Evolutionary conservation across 2,329 filamentous ascomycete genomes (phyloP).

Genomic region (Cladophialophora bantiana): DNA sequence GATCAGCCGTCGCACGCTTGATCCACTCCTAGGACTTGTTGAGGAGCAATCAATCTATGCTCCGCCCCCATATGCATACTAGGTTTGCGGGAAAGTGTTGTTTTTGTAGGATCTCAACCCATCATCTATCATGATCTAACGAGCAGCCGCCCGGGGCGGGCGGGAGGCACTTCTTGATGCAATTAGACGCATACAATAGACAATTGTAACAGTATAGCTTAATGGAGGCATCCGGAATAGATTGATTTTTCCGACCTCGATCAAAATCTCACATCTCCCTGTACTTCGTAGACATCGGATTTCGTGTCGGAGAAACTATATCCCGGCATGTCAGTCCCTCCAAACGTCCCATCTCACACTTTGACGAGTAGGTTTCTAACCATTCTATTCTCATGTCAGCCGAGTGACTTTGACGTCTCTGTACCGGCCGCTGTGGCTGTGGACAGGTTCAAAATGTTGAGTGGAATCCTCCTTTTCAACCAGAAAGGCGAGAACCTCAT

Average conservation of each 20-base stretch:
- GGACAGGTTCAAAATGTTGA: slow-evolving; percentile 71
- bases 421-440: slow-evolving; percentile 26
- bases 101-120: not conserved
- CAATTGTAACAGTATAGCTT: slow-evolving; percentile 1
- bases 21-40: slow-evolving; percentile 28
- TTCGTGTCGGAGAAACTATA: slow-evolving; percentile 4
- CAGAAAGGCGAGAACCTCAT: slow-evolving; percentile 99
- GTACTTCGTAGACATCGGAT: not conserved
- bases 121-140: not conserved
- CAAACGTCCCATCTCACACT: slow-evolving; percentile 1
- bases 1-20: slow-evolving; percentile 21
- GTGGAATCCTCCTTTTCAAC: slow-evolving; percentile 97
- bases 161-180: not conserved
- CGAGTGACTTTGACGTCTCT: slow-evolving; percentile 10
- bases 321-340: not conserved
- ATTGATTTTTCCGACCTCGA: not conserved
- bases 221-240: not conserved
- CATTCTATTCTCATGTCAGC: slow-evolving; percentile 3
- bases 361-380: not conserved
- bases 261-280: not conserved
- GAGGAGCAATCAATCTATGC: slow-evolving; percentile 27
- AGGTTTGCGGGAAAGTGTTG: not conserved
- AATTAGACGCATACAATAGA: not conserved
- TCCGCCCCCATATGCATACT: slow-evolving; percentile 34
- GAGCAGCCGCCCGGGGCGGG: not conserved